phyloP scores from a whole-genome alignment of 306 rosid genomes.

The Geum urbanum region DNA sequence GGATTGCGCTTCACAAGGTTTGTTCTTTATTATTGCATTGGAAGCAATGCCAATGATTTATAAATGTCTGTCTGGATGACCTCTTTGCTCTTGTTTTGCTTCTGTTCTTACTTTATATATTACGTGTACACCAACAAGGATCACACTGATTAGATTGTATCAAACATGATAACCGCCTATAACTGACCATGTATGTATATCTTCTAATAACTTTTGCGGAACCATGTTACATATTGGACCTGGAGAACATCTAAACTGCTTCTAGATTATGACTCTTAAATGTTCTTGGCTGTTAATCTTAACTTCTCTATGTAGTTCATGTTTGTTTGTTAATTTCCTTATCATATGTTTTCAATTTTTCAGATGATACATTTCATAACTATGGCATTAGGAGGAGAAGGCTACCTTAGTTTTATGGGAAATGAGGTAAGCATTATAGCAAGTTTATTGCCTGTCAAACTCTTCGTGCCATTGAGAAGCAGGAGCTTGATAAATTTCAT shows the following conservation, averaged over 20 bases:
- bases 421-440: conserved; percentile 66
- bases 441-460: conserved; percentile 21
- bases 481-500: conserved; percentile 14
- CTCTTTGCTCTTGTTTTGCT: not conserved
- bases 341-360: conserved; percentile 29
- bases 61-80: conserved; percentile 2
- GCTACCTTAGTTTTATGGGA: conserved; percentile 98
- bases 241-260: not conserved
- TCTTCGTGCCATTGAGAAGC: conserved; percentile 12
- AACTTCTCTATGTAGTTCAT: not conserved
- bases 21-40: conserved; percentile 9
- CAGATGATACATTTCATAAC: conserved; percentile 97
- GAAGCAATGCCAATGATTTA: conserved; percentile 5
- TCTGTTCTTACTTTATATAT: not conserved
- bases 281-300: not conserved
- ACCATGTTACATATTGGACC: not conserved
- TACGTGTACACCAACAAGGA: not conserved
- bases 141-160: not conserved
- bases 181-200: not conserved
- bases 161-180: not conserved
- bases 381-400: conserved; percentile 95
- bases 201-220: not conserved
- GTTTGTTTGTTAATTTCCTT: conserved; percentile 7
- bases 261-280: not conserved
- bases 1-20: conserved; percentile 96